These are phyloP conservation scores for Puya raimondii DNA, from an alignment of 176 grass and related monocot species.

Conservation along the genomic window DNA sequence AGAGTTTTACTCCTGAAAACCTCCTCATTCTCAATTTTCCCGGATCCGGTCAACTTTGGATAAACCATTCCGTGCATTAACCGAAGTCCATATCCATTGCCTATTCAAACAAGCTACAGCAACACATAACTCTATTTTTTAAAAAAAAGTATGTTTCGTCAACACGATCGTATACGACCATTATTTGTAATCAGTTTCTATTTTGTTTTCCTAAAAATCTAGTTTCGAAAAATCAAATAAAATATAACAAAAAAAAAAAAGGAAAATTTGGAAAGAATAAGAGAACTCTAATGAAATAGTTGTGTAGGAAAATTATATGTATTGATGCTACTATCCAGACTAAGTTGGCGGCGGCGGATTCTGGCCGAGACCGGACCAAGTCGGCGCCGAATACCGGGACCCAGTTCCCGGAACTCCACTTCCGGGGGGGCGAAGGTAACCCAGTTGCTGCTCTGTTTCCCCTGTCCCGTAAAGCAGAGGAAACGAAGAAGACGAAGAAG, in stretches of 20 bases:
- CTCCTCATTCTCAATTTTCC: no score
- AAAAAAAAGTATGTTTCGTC: no score
- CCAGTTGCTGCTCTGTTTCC: background rate
- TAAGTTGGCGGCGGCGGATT: conserved; percentile 16
- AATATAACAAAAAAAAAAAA: background rate
- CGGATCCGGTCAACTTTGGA: background rate
- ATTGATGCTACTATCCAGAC: background rate
- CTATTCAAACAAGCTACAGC: no score
- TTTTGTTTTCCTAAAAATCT: no score
- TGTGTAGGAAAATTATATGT: background rate
- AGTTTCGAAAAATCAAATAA: no score
- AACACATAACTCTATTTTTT: no score
- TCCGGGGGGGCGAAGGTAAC: background rate
- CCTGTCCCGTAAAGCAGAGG: conserved; percentile 12
- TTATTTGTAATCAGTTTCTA: no score
- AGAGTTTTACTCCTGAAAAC: no score
- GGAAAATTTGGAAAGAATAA: background rate
- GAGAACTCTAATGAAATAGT: background rate
- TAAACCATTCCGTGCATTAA: background rate
- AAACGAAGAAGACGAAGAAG: conserved; percentile 10
- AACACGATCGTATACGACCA: no score
- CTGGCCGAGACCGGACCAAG: conserved; percentile 17
- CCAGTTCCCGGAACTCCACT: background rate
- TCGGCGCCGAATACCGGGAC: background rate
- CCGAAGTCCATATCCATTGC: background rate